Evolutionary conservation across 2,329 filamentous ascomycete genomes (phyloP).

Genomic region (Aspergillus felis): DNA sequence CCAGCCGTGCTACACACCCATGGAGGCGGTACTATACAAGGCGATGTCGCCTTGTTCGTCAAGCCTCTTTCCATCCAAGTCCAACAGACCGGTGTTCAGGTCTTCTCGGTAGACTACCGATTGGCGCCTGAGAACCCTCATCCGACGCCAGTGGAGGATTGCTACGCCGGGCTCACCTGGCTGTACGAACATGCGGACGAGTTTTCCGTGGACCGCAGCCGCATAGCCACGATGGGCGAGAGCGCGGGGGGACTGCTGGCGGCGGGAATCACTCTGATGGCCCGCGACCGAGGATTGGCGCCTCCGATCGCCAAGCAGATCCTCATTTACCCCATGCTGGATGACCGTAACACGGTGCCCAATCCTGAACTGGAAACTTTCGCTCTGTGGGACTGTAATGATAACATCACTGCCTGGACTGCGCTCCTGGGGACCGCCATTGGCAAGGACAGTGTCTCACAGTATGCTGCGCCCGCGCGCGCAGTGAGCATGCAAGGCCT

Average conservation of each 20-base stretch:
- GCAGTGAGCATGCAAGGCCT: conserved; percentile 36
- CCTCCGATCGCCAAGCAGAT: conserved; percentile 40
- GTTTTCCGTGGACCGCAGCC: conserved; percentile 39
- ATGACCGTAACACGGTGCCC: conserved; percentile 38
- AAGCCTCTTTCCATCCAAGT: conserved; percentile 12
- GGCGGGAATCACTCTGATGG: conserved; percentile 37
- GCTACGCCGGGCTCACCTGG: conserved; percentile 34
- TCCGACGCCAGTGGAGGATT: conserved; percentile 21
- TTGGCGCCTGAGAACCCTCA: conserved; percentile 22
- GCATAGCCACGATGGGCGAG: conserved; percentile 42
- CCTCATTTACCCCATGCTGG: conserved; percentile 47
- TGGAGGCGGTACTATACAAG: conserved; percentile 23
- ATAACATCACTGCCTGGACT: conserved; percentile 43
- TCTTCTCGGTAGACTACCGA: conserved; percentile 26
- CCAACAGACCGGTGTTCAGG: conserved; percentile 13
- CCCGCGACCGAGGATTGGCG: conserved; percentile 28
- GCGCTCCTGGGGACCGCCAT: conserved; percentile 36
- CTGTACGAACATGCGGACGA: conserved; percentile 34
- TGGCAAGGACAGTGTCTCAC: conserved; percentile 32
- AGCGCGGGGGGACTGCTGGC: conserved; percentile 45
- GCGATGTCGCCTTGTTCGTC: conserved; percentile 11
- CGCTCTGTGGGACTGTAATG: conserved; percentile 34
- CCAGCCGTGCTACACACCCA: conserved; percentile 23
- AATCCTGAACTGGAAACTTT: conserved; percentile 31
- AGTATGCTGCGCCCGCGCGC: conserved; percentile 36